Base-by-base conservation (phyloP, 345 rosid genomes). In the Eucalyptus paniculata region DNA sequence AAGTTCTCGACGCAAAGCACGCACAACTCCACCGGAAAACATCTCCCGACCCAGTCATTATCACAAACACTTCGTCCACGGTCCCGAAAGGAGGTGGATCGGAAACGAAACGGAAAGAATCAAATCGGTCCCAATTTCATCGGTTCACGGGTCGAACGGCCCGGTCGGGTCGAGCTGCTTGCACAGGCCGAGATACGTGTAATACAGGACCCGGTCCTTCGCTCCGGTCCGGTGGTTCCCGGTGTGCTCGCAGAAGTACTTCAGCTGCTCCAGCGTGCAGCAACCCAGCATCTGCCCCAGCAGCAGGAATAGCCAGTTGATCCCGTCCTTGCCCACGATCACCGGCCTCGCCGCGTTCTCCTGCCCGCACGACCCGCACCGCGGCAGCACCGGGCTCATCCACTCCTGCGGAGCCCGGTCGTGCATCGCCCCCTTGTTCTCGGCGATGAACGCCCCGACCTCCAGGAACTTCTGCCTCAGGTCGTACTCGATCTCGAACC, bases 231-330 rank as follows among this genome's bases (percentile, higher is more conserved):
- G 93, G 90, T 97, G 99, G 86, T 92, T 94, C 81, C 92, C 93
- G 1, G 96, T 93, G 77, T 97, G 97, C 91, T 96, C 96, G 89
- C 99, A 97, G 54, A 97, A 96, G 92, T 97, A 96, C 94, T 95
- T 97, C 87, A 97, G 91, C 90, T 97, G 97, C 6, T 93, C 94
- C 37, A 97, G 93, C 8, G 97, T 95, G 87, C 98, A 97, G 86
- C 93, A 92, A 0, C 98, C 99, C 42, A 97, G 86, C 88, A 93
- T 88, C 89, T 96, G 96, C 26, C 98, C 99, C 85, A 96, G 91
- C 37, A 97, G 92, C 94, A 97, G 89, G 90, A 97, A 97, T 90
- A 97, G 90, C 99, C 99, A 97, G 89, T 97, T 97, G 42, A 97
- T 97, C 32, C 87, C 23, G 86, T 91, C 87, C 90, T 95, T 97